Conservation (phyloP, 1,284 basidiomycete genomes). For the Crucibulum cyathiforme region DNA sequence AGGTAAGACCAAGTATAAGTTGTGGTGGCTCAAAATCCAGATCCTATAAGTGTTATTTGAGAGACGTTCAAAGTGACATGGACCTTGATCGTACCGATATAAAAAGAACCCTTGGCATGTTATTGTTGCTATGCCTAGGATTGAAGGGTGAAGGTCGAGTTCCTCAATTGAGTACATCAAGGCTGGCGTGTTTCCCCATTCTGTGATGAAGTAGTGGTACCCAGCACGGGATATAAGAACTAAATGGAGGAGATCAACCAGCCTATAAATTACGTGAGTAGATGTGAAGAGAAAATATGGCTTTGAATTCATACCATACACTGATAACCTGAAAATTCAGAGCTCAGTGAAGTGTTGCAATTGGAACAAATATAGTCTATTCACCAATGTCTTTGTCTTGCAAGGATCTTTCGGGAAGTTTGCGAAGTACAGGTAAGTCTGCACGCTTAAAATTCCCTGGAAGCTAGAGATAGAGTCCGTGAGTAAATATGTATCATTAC, state of each 20-base stretch:
- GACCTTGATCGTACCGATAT: background rate
- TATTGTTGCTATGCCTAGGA: background rate
- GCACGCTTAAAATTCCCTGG: background rate
- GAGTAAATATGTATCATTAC: background rate
- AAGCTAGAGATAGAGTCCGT: background rate
- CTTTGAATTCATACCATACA: background rate
- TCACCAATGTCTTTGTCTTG: background rate
- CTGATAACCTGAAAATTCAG: background rate
- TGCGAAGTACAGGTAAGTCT: background rate
- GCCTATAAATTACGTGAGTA: background rate
- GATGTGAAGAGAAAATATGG: background rate
- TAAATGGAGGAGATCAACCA: background rate
- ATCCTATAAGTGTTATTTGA: background rate
- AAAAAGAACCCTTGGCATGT: background rate
- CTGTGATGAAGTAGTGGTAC: background rate
- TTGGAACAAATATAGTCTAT: background rate
- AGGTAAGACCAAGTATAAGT: background rate
- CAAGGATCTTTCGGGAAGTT: background rate
- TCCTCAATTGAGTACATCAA: background rate
- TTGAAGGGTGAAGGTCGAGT: background rate
- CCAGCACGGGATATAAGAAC: background rate
- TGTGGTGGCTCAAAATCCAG: background rate
- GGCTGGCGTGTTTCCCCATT: background rate
- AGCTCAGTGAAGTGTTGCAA: background rate
- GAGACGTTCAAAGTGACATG: background rate